A percentile compares a stretch with the other conserved stretches of the same genome.
Conservation (phyloP, 2,329 filamentous ascomycete species). For the Emericellopsis cladophorae region DNA sequence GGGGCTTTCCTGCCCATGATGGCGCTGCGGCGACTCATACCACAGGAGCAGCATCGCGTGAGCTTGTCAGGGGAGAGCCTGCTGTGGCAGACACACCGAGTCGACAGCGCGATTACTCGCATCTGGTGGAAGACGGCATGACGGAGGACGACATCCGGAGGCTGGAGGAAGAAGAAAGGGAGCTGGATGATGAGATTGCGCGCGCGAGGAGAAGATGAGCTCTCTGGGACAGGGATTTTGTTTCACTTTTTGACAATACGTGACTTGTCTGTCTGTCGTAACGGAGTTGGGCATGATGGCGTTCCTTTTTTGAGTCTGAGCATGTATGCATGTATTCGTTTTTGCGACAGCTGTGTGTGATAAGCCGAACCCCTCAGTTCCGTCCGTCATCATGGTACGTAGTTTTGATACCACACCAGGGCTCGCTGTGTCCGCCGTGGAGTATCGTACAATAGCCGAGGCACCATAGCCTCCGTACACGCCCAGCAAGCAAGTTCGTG, state of each 20-base stretch:
- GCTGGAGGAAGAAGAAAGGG: conserved; percentile 44
- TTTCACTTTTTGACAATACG: neutral
- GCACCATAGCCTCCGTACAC: too few species aligned
- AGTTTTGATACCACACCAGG: too few species aligned
- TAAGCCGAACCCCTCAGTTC: too few species aligned
- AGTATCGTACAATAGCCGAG: too few species aligned
- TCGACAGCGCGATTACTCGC: conserved; percentile 11
- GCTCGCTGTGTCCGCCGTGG: too few species aligned
- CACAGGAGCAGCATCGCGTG: neutral
- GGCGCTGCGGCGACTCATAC: neutral
- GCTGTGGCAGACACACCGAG: conserved; percentile 16
- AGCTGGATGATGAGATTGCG: conserved; percentile 44
- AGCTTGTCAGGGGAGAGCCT: neutral
- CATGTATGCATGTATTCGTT: too few species aligned
- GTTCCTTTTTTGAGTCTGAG: too few species aligned
- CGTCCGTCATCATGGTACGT: too few species aligned
- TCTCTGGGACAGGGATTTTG: neutral
- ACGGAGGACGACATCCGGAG: conserved; percentile 40
- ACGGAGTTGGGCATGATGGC: too few species aligned
- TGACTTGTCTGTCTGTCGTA: neutral
- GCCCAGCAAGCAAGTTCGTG: too few species aligned
- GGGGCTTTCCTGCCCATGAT: too few species aligned
- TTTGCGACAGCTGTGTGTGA: too few species aligned
- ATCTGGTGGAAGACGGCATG: conserved; percentile 49
- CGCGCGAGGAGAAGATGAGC: conserved; percentile 19